phyloP scores from a whole-genome alignment of 2,329 filamentous ascomycete species.

The Pseudogymnoascus sp. region DNA sequence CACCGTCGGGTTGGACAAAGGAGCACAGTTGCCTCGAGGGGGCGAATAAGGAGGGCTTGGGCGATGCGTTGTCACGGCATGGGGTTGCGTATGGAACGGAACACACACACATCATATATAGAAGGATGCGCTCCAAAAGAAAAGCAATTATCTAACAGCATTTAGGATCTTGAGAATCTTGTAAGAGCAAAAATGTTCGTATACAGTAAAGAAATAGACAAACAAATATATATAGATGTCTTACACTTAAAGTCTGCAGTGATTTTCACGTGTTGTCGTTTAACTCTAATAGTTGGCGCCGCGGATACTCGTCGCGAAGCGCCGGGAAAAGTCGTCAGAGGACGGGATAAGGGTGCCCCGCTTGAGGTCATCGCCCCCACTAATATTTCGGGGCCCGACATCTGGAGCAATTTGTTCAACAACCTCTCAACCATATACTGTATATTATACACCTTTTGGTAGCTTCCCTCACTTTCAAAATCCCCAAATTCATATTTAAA shows the following conservation, averaged over 20 bases:
- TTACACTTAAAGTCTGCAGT: neutral
- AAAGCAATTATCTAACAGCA: neutral
- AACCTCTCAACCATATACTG: neutral
- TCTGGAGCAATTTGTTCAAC: constrained; percentile 6
- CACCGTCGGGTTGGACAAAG: neutral
- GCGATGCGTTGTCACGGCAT: neutral
- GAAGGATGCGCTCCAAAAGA: neutral
- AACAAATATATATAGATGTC: neutral
- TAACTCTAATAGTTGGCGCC: neutral
- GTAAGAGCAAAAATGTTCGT: neutral
- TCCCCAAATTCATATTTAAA: constrained; percentile 4
- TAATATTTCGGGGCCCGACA: constrained; percentile 1
- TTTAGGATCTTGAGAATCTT: neutral
- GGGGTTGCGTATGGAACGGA: constrained; percentile 2
- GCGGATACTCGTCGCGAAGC: neutral
- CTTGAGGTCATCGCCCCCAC: constrained; percentile 10
- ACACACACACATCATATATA: neutral
- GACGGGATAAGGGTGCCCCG: constrained; percentile 1
- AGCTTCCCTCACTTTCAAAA: neutral
- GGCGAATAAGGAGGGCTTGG: neutral
- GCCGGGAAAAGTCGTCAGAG: constrained; percentile 3
- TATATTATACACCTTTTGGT: constrained; percentile 1
- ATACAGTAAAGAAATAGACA: neutral
- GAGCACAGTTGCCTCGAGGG: neutral
- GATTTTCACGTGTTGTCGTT: constrained; percentile 4